Base-by-base conservation (phyloP, 225 moss, liverwort and hornwort genomes). In the Marchantia paleacea region DNA sequence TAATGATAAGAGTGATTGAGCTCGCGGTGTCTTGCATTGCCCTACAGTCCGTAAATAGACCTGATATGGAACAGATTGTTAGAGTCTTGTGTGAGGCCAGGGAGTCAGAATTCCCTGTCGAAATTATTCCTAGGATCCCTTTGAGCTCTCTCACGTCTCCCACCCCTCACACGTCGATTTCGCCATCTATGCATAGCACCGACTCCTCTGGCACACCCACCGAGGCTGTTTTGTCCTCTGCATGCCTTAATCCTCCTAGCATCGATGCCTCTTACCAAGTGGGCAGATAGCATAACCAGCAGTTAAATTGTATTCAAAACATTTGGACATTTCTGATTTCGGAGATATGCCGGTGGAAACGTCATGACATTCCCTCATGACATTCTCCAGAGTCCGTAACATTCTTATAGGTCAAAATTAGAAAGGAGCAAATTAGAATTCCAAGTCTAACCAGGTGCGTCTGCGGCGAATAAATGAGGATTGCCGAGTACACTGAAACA, bases 1-100 rank as follows among this genome's bases (percentile, higher is more conserved):
- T 79, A 12, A 79, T 83, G 83, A 66, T 39, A 53, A 67, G 22
- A 60, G 73, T 83, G 25, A 74, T 75, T 12, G 83, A 83, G 47
- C 79, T 83, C 18, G 79, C 65, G 11, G 29, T 75, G 25, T 30
- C 75, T 20, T 81, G 81, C 30, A 8, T 81, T 14, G 65, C 63
- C 29, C 52, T 70, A 4, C 30, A 66, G 3, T 74, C 74, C 8
- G 67, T 75, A 20, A 28, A 55, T 12, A 28, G 81, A 14, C 75
- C 81, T 12, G 81, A 81, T n/a, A 55, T 60, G 80, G 19, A 26
- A 1, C 55, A 80, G 3, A 39, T 80, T 30, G 80, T 80, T 12
- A 55, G 57, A 55, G 28, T 8, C 16, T 53, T 80, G n/a, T 47
- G 57, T 31, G 47, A 48, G 6, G 71, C 80, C 13, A 30, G 26